A percentile compares a stretch with the other conserved stretches of the same genome.
These are phyloP conservation scores for Secale cereale DNA, from an alignment of 176 grass and related monocot species.

Conservation along the genomic window DNA sequence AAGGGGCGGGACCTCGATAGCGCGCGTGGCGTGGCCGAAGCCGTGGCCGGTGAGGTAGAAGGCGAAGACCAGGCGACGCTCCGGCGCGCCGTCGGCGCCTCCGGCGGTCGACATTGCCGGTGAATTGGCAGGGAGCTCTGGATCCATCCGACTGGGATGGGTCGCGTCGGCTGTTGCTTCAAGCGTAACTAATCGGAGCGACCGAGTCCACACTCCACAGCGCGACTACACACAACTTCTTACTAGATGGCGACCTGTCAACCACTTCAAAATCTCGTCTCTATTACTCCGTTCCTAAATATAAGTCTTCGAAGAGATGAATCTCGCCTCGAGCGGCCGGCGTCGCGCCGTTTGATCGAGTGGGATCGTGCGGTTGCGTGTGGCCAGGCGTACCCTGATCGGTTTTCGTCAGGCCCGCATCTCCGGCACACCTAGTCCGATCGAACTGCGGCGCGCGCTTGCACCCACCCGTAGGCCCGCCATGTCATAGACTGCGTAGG, in stretches of 20 bases:
- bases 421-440: too few relatives aligned
- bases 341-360: too few relatives aligned
- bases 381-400: too few relatives aligned
- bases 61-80: slow-evolving; percentile 45
- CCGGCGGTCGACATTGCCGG: slow-evolving; percentile 14
- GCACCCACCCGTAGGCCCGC: too few relatives aligned
- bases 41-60: slow-evolving; percentile 91
- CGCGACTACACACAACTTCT: neutral
- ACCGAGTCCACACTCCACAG: neutral
- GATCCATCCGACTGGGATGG: slow-evolving; percentile 19
- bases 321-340: too few relatives aligned
- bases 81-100: neutral
- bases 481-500: too few relatives aligned
- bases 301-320: too few relatives aligned
- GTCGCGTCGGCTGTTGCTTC: neutral
- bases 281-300: too few relatives aligned
- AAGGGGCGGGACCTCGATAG: slow-evolving; percentile 42
- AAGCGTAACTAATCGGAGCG: neutral
- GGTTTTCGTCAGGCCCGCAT: too few relatives aligned
- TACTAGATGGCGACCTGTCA: neutral
- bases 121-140: neutral
- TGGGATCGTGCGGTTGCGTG: too few relatives aligned
- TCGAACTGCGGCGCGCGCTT: too few relatives aligned
- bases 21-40: slow-evolving; percentile 95
- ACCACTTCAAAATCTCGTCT: too few relatives aligned